Conservation (phyloP, 2,329 filamentous ascomycete genomes). For the Cladophialophora chaetospira region DNA sequence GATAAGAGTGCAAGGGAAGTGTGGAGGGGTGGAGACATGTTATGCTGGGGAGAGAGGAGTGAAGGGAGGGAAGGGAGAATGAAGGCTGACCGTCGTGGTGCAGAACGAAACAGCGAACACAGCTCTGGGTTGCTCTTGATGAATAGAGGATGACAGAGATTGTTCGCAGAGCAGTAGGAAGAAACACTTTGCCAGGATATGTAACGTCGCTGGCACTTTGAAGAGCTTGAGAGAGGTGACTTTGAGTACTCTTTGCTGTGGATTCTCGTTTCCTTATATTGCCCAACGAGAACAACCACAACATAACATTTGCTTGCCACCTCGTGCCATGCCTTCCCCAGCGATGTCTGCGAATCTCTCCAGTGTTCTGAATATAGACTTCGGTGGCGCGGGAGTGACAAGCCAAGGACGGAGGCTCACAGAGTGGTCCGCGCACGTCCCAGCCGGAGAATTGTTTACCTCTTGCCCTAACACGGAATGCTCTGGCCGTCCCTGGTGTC, state of each 20-base stretch:
- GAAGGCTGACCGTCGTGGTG: background rate
- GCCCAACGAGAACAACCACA: background rate
- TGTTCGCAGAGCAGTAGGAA: background rate
- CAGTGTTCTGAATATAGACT: background rate
- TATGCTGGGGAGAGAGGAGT: too few relatives aligned
- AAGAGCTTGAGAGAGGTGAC: background rate
- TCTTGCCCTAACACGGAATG: background rate
- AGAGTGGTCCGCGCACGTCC: background rate
- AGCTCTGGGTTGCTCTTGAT: background rate
- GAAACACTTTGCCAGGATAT: background rate
- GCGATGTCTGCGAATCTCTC: background rate
- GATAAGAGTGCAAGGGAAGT: constrained; percentile 16
- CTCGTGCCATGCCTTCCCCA: background rate
- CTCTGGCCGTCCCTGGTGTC: background rate
- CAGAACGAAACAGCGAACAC: background rate
- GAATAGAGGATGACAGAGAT: background rate
- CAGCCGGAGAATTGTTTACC: background rate
- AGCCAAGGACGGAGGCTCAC: background rate
- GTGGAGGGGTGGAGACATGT: constrained; percentile 16
- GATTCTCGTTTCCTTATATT: background rate
- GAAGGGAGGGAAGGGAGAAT: background rate
- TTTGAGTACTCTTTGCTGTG: background rate
- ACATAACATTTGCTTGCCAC: background rate
- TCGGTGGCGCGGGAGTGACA: background rate
- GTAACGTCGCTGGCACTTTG: background rate